Base-by-base conservation (phyloP, 108 stramenopile species). In the Licmophora abbreviata region DNA sequence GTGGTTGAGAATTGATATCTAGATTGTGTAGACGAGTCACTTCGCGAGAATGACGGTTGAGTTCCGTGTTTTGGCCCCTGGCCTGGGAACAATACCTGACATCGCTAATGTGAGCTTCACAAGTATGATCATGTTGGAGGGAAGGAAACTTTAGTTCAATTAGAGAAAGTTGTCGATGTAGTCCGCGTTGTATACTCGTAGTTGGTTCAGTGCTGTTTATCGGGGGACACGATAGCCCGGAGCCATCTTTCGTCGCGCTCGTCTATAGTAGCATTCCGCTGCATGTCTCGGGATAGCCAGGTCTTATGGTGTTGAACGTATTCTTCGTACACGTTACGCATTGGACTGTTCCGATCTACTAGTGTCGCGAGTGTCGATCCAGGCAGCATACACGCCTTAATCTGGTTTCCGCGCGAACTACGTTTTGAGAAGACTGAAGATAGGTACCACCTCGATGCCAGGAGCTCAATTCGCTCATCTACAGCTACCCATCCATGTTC, bases 401-500 rank as follows among this genome's bases (percentile, higher is more conserved):
- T 48, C 33, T 43, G 10, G 9, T 12, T 0, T 1, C 11, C 45
- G 41, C 11, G 30, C 4, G 35, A 49, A 29, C 35, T 51, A 50
- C 29, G 17, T 35, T 64, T 50, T 21, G 32, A 42, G 50, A 87
- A 87, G 23, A 29, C 47, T 9, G 75, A 51, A 20, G 76, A 64
- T 5, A 88, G 59, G 51, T 82, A 89, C 78, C 78, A 89, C 15
- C 83, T 38, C 9, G 46, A 36, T 3, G 71, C 65, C 9, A 79
- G 37, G 5, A 50, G 46, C 22, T 61, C 71, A 36, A 90, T 79
- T 10, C 59, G 72, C 51, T 90, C 88, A 33, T 78, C 69, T 31
- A n/a, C 43, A 18, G 82, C 29, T 3, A 29, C 41, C 71, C 73
- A 90, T 7, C 72, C 74, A 17, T 57, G 38, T 15, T 53, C 33